phyloP scores from a whole-genome alignment of 2,329 filamentous ascomycete species.

The Diplodia seriata region DNA sequence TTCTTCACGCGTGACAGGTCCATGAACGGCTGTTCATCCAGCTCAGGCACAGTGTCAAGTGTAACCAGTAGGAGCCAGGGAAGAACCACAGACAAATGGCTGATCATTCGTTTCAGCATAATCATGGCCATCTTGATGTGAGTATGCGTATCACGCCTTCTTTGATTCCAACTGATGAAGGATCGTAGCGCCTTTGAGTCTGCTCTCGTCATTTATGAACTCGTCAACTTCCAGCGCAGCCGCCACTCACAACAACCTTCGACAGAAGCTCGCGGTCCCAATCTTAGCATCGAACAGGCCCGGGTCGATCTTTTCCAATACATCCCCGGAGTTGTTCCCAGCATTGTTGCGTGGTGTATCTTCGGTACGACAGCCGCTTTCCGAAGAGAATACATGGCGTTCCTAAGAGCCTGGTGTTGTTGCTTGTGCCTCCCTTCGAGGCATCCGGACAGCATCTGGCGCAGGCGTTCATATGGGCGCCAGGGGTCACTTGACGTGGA shows the following conservation, averaged over 20 bases:
- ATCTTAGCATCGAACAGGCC: slow-evolving; percentile 15
- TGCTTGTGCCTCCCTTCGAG: not conserved
- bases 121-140: slow-evolving; percentile 27
- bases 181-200: slow-evolving; percentile 18
- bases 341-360: slow-evolving; percentile 22
- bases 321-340: slow-evolving; percentile 17
- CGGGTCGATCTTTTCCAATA: slow-evolving; percentile 26
- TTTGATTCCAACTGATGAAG: not conserved
- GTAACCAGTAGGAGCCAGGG: not conserved
- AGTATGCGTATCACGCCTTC: not conserved
- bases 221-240: slow-evolving; percentile 25
- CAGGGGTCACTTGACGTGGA: slow-evolving; percentile 11
- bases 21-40: not conserved
- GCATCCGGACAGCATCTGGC: not conserved
- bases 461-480: slow-evolving; percentile 7
- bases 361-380: slow-evolving; percentile 22
- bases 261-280: not conserved
- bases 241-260: not conserved
- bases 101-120: slow-evolving; percentile 26
- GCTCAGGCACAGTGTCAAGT: slow-evolving; percentile 1
- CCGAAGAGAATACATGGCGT: slow-evolving; percentile 16
- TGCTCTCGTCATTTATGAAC: slow-evolving; percentile 21
- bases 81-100: slow-evolving; percentile 20
- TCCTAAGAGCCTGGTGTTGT: not conserved
- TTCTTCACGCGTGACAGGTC: slow-evolving; percentile 7